Evolutionary conservation across 73 alveolate genomes (phyloP).

Genomic region (Stentor coeruleus): DNA sequence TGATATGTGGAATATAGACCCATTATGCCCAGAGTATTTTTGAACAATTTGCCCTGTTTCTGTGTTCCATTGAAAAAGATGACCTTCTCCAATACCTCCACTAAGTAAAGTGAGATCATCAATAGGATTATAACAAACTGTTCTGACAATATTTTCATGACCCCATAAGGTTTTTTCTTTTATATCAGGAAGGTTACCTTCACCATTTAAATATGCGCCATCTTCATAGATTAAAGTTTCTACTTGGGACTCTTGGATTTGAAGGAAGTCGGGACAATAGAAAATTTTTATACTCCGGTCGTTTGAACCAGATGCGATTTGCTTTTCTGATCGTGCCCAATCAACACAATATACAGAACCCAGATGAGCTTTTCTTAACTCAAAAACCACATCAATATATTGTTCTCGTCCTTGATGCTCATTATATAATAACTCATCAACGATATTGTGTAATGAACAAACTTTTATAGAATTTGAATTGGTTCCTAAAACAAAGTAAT

Average conservation of each 20-base stretch:
- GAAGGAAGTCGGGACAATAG: constrained; percentile 65
- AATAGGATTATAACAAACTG: constrained; percentile 90
- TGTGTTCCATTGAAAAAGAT: constrained; percentile 91
- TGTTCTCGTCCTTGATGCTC: constrained; percentile 36
- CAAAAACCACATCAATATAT: constrained; percentile 54
- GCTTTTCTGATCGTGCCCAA: constrained; percentile 86
- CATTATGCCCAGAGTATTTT: constrained; percentile 76
- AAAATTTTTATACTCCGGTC: constrained; percentile 76
- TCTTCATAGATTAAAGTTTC: constrained; percentile 35
- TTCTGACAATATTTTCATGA: constrained; percentile 91
- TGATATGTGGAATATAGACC: constrained; percentile 80
- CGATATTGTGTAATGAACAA: constrained; percentile 72
- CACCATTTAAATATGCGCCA: constrained; percentile 26
- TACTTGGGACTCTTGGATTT: constrained; percentile 44
- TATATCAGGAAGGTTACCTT: constrained; percentile 60
- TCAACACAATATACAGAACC: constrained; percentile 95
- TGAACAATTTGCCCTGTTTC: constrained; percentile 81
- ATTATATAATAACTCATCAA: constrained; percentile 52
- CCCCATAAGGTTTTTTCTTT: constrained; percentile 78
- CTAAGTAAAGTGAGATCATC: constrained; percentile 76
- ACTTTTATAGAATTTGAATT: constrained; percentile 88
- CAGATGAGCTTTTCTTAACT: constrained; percentile 83
- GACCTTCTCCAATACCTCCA: constrained; percentile 82
- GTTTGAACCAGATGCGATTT: constrained; percentile 93
- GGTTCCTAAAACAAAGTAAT: constrained; percentile 91